Evolutionary conservation across 2,329 filamentous ascomycete genomes (phyloP).

Genomic region (Curvularia hawaiiensis): DNA sequence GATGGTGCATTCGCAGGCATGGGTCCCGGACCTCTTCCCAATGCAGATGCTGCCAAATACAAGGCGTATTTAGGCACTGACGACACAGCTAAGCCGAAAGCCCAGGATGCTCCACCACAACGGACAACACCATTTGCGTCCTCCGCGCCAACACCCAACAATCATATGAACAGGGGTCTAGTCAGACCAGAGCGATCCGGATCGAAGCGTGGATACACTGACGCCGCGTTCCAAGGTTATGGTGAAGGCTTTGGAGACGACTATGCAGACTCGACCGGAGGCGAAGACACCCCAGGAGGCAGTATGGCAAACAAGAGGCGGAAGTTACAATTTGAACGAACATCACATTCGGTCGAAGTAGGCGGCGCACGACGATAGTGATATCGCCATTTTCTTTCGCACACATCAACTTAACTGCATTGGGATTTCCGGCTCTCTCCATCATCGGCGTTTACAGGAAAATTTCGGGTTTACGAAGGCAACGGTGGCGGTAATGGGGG

Average conservation of each 20-base stretch:
- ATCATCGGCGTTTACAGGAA: conserved; percentile 15
- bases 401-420: conserved; percentile 20
- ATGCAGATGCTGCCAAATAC: conserved; percentile 50
- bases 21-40: conserved; percentile 50
- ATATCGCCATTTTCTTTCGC: conserved; percentile 15
- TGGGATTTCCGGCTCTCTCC: conserved; percentile 9
- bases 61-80: conserved; percentile 53
- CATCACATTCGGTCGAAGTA: conserved; percentile 43
- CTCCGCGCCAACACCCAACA: conserved; percentile 41
- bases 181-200: conserved; percentile 66
- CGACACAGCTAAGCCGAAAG: conserved; percentile 44
- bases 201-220: conserved; percentile 78
- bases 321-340: conserved; percentile 43
- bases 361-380: conserved; percentile 43
- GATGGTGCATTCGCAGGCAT: conserved; percentile 50
- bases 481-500: conserved; percentile 6
- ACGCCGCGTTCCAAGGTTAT: conserved; percentile 76
- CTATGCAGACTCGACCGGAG: conserved; percentile 71
- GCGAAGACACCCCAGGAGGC: conserved; percentile 63
- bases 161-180: conserved; percentile 49
- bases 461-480: conserved; percentile 13
- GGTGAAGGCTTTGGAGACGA: conserved; percentile 74
- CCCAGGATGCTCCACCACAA: conserved; percentile 29
- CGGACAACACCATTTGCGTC: conserved; percentile 26
- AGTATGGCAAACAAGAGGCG: conserved; percentile 39